Evolutionary conservation across 306 rosid species (phyloP), one percentile per base, ranked within the genome.

Genomic region (Cucurbita pepo): DNA sequence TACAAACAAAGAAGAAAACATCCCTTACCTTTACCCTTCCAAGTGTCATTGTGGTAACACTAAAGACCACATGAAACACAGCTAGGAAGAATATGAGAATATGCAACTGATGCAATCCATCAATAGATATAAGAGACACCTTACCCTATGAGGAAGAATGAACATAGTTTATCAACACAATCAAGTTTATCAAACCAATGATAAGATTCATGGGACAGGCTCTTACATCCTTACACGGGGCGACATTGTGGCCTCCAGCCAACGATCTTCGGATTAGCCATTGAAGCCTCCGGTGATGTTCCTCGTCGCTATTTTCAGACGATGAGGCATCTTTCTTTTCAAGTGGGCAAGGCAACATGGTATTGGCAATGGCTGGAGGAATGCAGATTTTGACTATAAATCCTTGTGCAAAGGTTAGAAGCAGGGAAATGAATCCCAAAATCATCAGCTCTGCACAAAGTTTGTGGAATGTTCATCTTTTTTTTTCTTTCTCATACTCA

Each of bases 71-170:
- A 56, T 94, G 99, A 80, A 94, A 85, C 62, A 86, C 78, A 19
- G 99, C 99, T 75, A 94, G 83, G 87, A 94, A 94, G 85, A 94
- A 94, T 48, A 94, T 86, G 81, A 91, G 99, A 76, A 89, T 94
- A 86, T 94, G 99, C 41, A 94, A 74, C 72, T 94, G 95, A 87
- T 94, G 99, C 89, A 94, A 82, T 77, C 97, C 99, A 48, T 89
- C 79, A 58, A 50, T 69, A 12, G 99, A 85, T 76, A 94, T 73
- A 77, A 94, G 89, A 4, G 96, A 88, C 52, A 81, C 90, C 12
- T 79, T 10, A 30, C 86, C 95, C 99, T 94, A 86, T 36, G 62
- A 77, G 37, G 60, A 80, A 77, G 62, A 84, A 56, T 55, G 41
- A 57, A 5, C 52, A 53, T 53, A 10, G 51, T 64, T 64, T 18